A percentile compares a stretch with the other conserved stretches of the same genome.
These are phyloP conservation scores for Colletotrichum camelliae DNA, from an alignment of 2,329 filamentous ascomycete genomes.

Conservation along the genomic window DNA sequence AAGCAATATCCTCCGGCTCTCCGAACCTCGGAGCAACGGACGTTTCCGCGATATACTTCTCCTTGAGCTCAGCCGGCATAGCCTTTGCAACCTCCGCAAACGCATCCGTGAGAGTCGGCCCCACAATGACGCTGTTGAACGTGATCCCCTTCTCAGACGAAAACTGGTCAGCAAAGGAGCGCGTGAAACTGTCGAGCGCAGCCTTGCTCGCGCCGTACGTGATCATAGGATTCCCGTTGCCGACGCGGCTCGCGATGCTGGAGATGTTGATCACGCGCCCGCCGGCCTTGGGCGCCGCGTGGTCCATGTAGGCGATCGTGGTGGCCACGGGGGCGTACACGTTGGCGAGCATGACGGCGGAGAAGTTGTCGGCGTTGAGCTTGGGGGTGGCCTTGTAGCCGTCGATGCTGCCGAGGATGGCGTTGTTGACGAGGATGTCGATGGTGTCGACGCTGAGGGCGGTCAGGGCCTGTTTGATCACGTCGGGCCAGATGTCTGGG, in stretches of 20 bases:
- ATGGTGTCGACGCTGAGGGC: background rate
- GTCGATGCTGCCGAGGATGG: background rate
- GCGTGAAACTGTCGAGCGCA: conserved; percentile 30
- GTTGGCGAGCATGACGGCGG: background rate
- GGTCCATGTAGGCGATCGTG: conserved; percentile 31
- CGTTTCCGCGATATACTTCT: rapidly evolving
- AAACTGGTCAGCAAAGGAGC: conserved; percentile 33
- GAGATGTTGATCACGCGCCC: conserved; percentile 39
- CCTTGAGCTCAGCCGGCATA: background rate
- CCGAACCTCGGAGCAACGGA: background rate
- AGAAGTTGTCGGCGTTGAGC: background rate
- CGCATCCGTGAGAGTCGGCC: conserved; percentile 26
- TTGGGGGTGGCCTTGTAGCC: background rate
- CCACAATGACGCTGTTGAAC: conserved; percentile 36
- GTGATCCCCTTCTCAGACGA: conserved; percentile 29
- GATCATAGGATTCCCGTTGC: background rate
- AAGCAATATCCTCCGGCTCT: background rate
- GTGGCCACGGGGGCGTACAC: conserved; percentile 29
- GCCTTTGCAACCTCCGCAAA: background rate
- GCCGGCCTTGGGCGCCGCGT: conserved; percentile 33
- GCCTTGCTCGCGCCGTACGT: conserved; percentile 38
- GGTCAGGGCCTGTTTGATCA: background rate
- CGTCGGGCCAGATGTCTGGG: background rate
- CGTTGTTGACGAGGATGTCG: conserved; percentile 13
- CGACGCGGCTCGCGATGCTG: conserved; percentile 17